Conservation (phyloP, 345 rosid species). For the Conringia planisiliqua region DNA sequence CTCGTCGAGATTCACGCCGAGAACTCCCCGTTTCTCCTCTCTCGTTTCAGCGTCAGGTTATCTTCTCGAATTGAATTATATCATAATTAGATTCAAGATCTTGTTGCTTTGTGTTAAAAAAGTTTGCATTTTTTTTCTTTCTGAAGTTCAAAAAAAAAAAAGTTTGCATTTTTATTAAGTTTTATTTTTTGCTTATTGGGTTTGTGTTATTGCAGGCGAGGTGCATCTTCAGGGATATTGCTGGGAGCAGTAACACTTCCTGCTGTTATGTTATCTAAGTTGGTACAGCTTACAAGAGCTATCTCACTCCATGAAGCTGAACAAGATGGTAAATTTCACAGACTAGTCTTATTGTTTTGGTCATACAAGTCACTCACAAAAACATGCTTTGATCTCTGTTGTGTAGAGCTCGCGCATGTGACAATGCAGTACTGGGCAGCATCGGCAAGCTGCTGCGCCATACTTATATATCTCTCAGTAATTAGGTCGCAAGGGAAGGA, state of each 20-base stretch:
- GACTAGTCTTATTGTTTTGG: not conserved
- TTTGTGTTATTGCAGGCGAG: constrained; percentile 43
- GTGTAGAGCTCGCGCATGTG: constrained; percentile 58
- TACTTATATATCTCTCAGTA: constrained; percentile 57
- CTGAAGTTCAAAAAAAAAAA: no score
- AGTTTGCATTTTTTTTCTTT: no score
- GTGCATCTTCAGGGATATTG: constrained; percentile 86
- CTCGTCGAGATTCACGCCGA: constrained; percentile 69
- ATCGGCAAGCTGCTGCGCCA: constrained; percentile 56
- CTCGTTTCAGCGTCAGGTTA: constrained; percentile 52
- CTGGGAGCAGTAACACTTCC: constrained; percentile 85
- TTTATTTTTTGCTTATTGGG: no score
- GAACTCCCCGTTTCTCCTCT: constrained; percentile 33
- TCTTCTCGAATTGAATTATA: no score
- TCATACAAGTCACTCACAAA: not conserved
- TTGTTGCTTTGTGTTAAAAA: no score
- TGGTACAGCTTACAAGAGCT: constrained; percentile 75
- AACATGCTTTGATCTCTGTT: not conserved
- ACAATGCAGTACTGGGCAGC: constrained; percentile 84
- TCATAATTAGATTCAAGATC: no score
- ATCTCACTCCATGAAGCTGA: constrained; percentile 44
- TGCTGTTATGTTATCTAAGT: constrained; percentile 62
- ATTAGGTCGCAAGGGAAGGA: constrained; percentile 32
- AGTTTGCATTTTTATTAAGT: no score
- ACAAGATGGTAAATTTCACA: constrained; percentile 42